Conservation (phyloP, 2,329 filamentous ascomycete species). For the Xylaria digitata region DNA sequence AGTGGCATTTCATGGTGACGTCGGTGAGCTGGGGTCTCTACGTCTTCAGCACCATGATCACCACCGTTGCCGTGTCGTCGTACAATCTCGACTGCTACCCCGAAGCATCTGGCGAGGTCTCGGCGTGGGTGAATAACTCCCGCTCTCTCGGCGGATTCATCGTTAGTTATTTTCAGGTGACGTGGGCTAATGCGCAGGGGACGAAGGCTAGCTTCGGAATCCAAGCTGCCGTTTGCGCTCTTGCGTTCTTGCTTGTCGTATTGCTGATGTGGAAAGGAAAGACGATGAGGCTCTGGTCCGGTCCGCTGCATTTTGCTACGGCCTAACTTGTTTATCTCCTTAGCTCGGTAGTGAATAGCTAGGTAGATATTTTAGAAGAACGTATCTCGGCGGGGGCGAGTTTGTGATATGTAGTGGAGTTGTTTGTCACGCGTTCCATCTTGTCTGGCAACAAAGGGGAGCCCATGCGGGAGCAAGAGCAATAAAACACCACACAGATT, state of each 20-base stretch:
- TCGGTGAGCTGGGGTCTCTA: slow-evolving; percentile 64
- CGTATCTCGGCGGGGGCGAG: neutral
- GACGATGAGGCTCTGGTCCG: slow-evolving; percentile 51
- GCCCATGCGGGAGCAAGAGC: neutral
- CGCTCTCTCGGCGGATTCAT: slow-evolving; percentile 63
- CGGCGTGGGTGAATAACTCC: slow-evolving; percentile 63
- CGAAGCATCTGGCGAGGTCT: slow-evolving; percentile 65
- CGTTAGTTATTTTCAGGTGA: slow-evolving; percentile 63
- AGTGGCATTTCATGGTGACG: slow-evolving; percentile 64
- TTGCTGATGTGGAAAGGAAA: slow-evolving; percentile 54
- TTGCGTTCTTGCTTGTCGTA: slow-evolving; percentile 53
- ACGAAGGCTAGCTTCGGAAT: slow-evolving; percentile 59
- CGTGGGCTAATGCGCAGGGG: slow-evolving; percentile 59
- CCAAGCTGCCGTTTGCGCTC: slow-evolving; percentile 56
- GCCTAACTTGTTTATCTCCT: slow-evolving; percentile 21
- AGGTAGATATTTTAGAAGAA: neutral
- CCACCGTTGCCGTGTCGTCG: slow-evolving; percentile 62
- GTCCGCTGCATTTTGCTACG: slow-evolving; percentile 51
- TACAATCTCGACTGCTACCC: slow-evolving; percentile 67
- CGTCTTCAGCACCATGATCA: slow-evolving; percentile 66
- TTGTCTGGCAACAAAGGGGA: neutral
- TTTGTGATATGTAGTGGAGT: neutral
- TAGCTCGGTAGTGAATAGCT: neutral
- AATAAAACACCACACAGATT: no score
- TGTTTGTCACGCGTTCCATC: neutral